Evolutionary conservation across 2,329 filamentous ascomycete genomes (phyloP).

Genomic region (Ramularia endophylla): DNA sequence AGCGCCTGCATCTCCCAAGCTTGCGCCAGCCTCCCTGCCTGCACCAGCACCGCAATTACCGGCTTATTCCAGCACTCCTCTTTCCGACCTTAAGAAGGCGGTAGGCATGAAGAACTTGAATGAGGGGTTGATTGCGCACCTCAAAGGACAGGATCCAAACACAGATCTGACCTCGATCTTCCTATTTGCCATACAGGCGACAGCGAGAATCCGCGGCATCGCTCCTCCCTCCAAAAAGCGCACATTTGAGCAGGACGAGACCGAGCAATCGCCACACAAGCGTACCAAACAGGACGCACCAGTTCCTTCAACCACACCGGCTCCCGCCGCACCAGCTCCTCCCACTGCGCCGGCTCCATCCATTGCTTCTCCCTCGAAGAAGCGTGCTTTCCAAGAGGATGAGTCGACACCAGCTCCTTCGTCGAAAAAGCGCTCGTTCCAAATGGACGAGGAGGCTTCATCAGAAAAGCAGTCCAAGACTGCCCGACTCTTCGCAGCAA

Average conservation of each 20-base stretch:
- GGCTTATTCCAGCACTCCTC: no score
- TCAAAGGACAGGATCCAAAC: slow-evolving; percentile 19
- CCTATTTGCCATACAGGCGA: slow-evolving; percentile 22
- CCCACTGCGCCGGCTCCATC: no score
- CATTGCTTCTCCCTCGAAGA: slow-evolving; percentile 6
- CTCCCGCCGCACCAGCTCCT: no score
- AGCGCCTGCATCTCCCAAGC: background rate
- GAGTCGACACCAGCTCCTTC: no score
- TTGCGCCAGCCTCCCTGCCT: no score
- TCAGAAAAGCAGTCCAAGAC: slow-evolving; percentile 24
- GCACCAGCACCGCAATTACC: no score
- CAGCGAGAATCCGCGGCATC: slow-evolving; percentile 22
- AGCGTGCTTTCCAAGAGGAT: no score
- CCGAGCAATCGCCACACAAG: no score
- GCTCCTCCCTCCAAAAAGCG: slow-evolving; percentile 25
- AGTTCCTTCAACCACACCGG: no score
- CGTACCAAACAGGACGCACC: no score
- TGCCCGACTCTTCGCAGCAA: slow-evolving; percentile 16
- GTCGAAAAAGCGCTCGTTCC: no score
- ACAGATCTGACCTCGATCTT: slow-evolving; percentile 26
- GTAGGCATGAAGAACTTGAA: slow-evolving; percentile 23
- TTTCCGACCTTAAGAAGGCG: slow-evolving; percentile 2
- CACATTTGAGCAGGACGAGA: slow-evolving; percentile 17
- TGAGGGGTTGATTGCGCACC: slow-evolving; percentile 22
- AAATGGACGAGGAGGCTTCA: no score